Conservation (phyloP, 805 yeast species). For the Saccharomycopsis microspora region DNA sequence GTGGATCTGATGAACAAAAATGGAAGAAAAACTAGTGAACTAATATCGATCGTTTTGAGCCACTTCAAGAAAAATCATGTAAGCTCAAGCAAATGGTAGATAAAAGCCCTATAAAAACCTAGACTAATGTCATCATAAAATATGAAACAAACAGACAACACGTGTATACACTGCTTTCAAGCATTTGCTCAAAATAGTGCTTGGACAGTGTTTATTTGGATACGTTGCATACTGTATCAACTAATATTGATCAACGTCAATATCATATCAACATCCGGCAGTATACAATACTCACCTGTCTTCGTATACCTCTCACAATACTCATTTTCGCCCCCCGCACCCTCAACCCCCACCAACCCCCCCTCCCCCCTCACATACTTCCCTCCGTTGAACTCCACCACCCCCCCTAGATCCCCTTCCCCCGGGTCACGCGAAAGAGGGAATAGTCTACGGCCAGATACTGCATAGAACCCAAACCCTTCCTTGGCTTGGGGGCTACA, state of each 20-base stretch:
- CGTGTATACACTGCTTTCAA: constrained; percentile 30
- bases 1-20: no score
- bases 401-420: constrained; percentile 15
- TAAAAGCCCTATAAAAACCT: no score
- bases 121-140: no score
- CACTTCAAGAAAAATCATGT: no score
- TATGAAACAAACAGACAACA: background rate
- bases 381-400: constrained; percentile 25
- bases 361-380: constrained; percentile 20
- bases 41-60: no score
- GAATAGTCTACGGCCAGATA: constrained; percentile 30
- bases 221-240: constrained; percentile 37
- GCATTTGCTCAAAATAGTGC: constrained; percentile 38
- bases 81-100: no score
- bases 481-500: background rate
- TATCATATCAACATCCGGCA: no score
- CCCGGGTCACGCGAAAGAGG: constrained; percentile 23
- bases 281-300: constrained; percentile 1
- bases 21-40: no score
- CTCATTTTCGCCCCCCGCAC: background rate
- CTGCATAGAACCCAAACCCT: constrained; percentile 27
- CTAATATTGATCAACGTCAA: no score
- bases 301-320: background rate
- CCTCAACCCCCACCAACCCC: constrained; percentile 22
- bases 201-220: constrained; percentile 45